Base-by-base conservation (phyloP, 208 protist species). In the Acanthamoeba castellanii region DNA sequence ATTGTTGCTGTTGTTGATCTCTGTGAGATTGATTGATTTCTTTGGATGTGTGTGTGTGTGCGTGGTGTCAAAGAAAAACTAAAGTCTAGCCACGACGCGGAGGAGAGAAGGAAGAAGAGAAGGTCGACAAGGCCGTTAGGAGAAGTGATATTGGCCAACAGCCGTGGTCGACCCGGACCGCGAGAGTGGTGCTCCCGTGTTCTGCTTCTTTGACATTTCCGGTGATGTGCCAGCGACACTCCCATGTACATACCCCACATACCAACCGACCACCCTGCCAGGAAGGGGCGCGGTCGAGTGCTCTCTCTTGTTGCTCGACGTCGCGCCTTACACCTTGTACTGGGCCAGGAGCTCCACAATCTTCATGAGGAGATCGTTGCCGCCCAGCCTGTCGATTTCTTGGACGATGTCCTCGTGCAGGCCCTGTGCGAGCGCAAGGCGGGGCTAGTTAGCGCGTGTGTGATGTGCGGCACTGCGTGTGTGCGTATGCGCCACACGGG, bases 341-440 rank as follows among this genome's bases (percentile, higher is more conserved):
- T 92, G 52, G 7, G 85, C 85, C 66, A 94, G 55, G 37, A 84
- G 57, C 42, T 47, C 90, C 34, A 81, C 50, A 18, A 87, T 94
- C 90, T 85, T 84, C 52, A 70, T 61, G 52, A 94, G 52, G 5
- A 42, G 30, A 7, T 64, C 74, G 68, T 94, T 94, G 32, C 90
- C 90, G 16, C 90, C 90, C 20, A 94, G 70, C 55, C 37, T 94
- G 30, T 81, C 34, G 70, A 94, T 94, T 37, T 94, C 90, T 14
- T 45, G 27, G 11, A 84, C 74, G 45, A 94, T 84, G 47, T 78
- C 90, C 5, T 94, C 55, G 30, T 94, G 61, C 20, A 92, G 61
- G 30, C 61, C 85, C 85, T 92, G 30, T 2, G 25, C 6, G 6
- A 13, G 7, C 9, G n/a, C 52, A 81, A 59, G 7, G 7, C 47